Base-by-base conservation (phyloP, 805 yeast genomes). In the Gaillardinia entomophila region DNA sequence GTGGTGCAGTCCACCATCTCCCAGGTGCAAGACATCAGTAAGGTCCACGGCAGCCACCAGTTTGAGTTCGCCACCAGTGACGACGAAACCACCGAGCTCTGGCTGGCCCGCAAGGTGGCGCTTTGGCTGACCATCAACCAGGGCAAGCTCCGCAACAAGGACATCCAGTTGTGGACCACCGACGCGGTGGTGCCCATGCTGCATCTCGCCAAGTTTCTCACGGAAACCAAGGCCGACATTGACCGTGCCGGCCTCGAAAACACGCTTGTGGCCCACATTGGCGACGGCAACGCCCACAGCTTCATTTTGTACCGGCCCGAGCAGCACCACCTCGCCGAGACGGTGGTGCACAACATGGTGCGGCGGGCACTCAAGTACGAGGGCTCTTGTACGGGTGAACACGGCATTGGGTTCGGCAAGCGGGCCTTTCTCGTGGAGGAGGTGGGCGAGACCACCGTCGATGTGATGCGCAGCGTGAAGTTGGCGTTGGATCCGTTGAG, bases 171-270 rank as follows among this genome's bases (percentile, higher is more conserved):
- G 26, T 77, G 85, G 72, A 81, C 88, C 18, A 84, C 92, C 0
- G 94, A 84, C 58, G 85, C 83, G 4, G 89, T 89, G 4, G 92
- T 84, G 12, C 94, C 94, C 2, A 68, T 84, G 30, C 80, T 89
- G 0, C 64, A 64, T 35, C 65, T 84, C 28, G 77, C 90, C 2
- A 59, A 62, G n/a, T 70, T 82, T 23, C 77, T 84, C 28, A 63
- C 69, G 18, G 77, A 71, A 29, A 76, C 87, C 2, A 75, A 80
- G 53, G 59, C 61, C 4, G 86, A 77, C 35, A 61, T 83, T 43
- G 71, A 68, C 32, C 49, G 55, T 3, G 69, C 75, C 17, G 76
- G 77, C 0, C 53, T 79, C 26, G 48, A 66, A 24, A 73, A 76
- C 30, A 75, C 85, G 1, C 73, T 79, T 19, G 74, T 83, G 27